A percentile compares a stretch with the other conserved stretches of the same genome.
These are phyloP conservation scores for Alternaria novae-zelandiae DNA, from an alignment of 2,329 filamentous ascomycete species.

Conservation along the genomic window DNA sequence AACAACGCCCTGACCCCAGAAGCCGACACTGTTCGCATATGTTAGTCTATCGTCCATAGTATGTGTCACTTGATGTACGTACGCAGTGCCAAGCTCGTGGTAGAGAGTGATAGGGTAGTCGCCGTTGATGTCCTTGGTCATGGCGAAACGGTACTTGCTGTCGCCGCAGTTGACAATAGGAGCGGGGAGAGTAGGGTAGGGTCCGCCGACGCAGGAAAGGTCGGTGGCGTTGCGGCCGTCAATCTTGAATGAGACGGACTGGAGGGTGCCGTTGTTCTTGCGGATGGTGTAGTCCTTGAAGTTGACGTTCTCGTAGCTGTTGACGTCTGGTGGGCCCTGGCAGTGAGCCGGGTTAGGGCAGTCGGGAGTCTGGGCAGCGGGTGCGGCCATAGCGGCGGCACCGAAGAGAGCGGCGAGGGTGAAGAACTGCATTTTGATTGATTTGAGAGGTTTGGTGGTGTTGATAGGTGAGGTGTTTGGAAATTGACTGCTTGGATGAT, in stretches of 20 bases:
- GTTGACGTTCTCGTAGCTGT: slow-evolving; percentile 27
- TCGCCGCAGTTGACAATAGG: slow-evolving; percentile 20
- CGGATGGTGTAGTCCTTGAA: slow-evolving; percentile 26
- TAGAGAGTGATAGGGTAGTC: slow-evolving; percentile 21
- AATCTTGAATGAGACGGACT: slow-evolving; percentile 28
- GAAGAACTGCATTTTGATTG: slow-evolving; percentile 26
- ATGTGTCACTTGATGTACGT: background rate
- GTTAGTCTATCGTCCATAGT: background rate
- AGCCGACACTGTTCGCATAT: background rate
- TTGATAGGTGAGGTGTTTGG: background rate
- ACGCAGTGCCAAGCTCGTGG: slow-evolving; percentile 17
- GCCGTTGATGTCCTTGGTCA: slow-evolving; percentile 2
- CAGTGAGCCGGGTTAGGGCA: slow-evolving; percentile 34
- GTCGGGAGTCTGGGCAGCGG: slow-evolving; percentile 23
- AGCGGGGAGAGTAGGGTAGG: slow-evolving; percentile 19
- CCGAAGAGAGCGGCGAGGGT: slow-evolving; percentile 25
- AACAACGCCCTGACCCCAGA: slow-evolving; percentile 11
- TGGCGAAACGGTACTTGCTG: slow-evolving; percentile 25
- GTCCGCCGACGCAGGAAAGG: slow-evolving; percentile 15
- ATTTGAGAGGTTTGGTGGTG: background rate
- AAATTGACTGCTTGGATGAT: slow-evolving; percentile 1
- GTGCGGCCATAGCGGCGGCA: slow-evolving; percentile 26
- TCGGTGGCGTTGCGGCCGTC: slow-evolving; percentile 22
- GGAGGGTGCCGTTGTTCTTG: slow-evolving; percentile 25
- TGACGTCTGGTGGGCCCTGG: slow-evolving; percentile 11